Conservation (phyloP, 2,329 filamentous ascomycete species). For the Penicillium sclerotiorum region DNA sequence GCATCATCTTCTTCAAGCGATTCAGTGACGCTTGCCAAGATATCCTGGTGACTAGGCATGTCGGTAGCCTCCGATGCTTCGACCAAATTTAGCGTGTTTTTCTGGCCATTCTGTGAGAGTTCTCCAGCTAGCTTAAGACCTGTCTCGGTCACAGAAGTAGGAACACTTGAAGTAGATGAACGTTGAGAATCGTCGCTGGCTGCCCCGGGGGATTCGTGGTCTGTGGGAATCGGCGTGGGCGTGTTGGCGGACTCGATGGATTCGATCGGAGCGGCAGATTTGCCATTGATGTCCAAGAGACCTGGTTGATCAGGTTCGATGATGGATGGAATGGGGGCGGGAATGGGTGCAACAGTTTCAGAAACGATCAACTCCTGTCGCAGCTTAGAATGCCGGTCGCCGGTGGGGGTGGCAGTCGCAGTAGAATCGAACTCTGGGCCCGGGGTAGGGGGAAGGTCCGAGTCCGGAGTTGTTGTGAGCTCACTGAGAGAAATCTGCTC, state of each 20-base stretch:
- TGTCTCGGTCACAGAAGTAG: conserved; percentile 39
- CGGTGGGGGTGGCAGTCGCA: conserved; percentile 1
- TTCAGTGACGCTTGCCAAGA: conserved; percentile 29
- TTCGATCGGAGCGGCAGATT: conserved; percentile 8
- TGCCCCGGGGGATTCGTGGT: conserved; percentile 32
- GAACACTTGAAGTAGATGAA: conserved; percentile 38
- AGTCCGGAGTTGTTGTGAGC: conserved; percentile 15
- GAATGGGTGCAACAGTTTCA: conserved; percentile 4
- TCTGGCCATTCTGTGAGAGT: conserved; percentile 8
- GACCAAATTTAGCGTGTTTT: background rate
- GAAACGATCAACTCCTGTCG: conserved; percentile 18
- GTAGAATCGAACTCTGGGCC: conserved; percentile 6
- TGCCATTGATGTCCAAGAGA: background rate
- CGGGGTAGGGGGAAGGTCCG: conserved; percentile 9
- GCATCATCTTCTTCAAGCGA: conserved; percentile 33
- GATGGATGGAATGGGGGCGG: conserved; percentile 10
- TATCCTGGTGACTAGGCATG: background rate
- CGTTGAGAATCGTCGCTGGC: conserved; percentile 35
- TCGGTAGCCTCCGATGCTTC: background rate
- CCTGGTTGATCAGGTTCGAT: conserved; percentile 3
- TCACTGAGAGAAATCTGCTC: conserved; percentile 40
- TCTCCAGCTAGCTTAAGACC: conserved; percentile 24
- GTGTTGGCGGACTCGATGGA: conserved; percentile 8
- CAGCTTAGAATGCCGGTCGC: conserved; percentile 14
- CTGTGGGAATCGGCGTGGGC: conserved; percentile 18